These are phyloP conservation scores for Nicotiana noctiflora DNA, from an alignment of 257 asterid species.

Conservation along the genomic window DNA sequence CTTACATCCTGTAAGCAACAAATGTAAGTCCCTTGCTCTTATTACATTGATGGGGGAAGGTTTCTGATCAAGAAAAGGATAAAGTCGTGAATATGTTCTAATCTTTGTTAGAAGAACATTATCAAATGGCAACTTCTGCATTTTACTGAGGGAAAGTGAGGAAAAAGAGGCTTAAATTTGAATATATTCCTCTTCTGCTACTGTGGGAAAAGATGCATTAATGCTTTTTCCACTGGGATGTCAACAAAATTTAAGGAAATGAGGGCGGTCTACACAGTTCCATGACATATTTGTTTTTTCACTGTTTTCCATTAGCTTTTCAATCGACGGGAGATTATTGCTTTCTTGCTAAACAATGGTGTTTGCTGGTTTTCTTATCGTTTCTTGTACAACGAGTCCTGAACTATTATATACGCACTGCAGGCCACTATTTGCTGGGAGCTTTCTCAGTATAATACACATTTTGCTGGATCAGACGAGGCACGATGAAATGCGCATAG, in stretches of 20 bases:
- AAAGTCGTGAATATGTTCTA: not conserved
- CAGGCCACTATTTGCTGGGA: conserved; percentile 81
- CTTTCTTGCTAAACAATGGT: not conserved
- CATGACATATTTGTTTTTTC: not conserved
- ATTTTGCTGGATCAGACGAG: conserved; percentile 58
- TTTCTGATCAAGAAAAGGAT: not conserved
- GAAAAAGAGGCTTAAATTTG: not conserved
- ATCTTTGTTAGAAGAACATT: not conserved
- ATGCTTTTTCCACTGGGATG: not conserved
- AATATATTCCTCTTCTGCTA: not conserved
- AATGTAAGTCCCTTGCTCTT: conserved; percentile 54
- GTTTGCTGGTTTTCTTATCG: not conserved
- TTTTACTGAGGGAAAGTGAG: not conserved
- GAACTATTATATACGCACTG: conserved; percentile 11
- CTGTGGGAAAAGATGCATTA: not conserved
- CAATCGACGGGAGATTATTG: not conserved
- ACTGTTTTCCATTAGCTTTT: not conserved
- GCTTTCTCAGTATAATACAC: conserved; percentile 54
- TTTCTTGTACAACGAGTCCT: conserved; percentile 6
- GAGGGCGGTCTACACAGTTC: not conserved
- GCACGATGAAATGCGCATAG: conserved; percentile 53
- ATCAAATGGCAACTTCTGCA: not conserved
- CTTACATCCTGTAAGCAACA: conserved; percentile 58
- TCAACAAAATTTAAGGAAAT: not conserved
- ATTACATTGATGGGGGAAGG: conserved; percentile 8